phyloP scores from a whole-genome alignment of 2,329 filamentous ascomycete species.

The Rhexocercosporidium sp. region DNA sequence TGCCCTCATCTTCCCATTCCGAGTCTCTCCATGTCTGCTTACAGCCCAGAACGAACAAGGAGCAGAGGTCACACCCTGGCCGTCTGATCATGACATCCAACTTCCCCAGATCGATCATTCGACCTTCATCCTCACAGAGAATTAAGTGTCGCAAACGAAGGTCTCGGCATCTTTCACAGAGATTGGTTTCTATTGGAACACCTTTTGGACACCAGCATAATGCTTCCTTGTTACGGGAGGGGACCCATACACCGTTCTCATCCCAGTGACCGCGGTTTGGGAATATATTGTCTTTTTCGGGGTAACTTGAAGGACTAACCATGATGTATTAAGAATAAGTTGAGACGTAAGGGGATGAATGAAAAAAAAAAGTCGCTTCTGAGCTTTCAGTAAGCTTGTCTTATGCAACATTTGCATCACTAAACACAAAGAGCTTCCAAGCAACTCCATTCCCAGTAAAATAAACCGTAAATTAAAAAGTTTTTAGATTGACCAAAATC shows the following conservation, averaged over 20 bases:
- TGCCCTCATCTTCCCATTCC: slow-evolving; percentile 82
- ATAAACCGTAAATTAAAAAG: too few relatives aligned
- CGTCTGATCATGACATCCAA: slow-evolving; percentile 7
- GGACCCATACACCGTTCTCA: slow-evolving; percentile 6
- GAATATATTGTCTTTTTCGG: slow-evolving; percentile 6
- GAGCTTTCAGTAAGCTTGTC: too few relatives aligned
- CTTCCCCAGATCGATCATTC: slow-evolving; percentile 15
- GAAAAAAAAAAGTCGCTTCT: too few relatives aligned
- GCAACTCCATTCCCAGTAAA: too few relatives aligned
- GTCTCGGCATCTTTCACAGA: slow-evolving; percentile 2
- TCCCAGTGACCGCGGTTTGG: slow-evolving; percentile 14
- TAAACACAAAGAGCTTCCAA: too few relatives aligned
- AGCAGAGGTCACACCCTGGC: slow-evolving; percentile 13
- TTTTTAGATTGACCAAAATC: neutral
- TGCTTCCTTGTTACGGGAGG: neutral
- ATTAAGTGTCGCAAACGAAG: slow-evolving; percentile 15
- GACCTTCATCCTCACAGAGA: slow-evolving; percentile 11
- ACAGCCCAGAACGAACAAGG: neutral
- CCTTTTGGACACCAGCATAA: slow-evolving; percentile 18
- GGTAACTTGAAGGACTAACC: slow-evolving; percentile 4
- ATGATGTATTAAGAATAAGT: neutral
- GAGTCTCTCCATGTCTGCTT: slow-evolving; percentile 21
- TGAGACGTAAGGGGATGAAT: neutral
- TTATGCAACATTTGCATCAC: too few relatives aligned
- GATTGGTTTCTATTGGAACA: neutral